These are phyloP conservation scores for Uronychia setigera DNA, from an alignment of 73 alveolate species.

Conservation along the genomic window DNA sequence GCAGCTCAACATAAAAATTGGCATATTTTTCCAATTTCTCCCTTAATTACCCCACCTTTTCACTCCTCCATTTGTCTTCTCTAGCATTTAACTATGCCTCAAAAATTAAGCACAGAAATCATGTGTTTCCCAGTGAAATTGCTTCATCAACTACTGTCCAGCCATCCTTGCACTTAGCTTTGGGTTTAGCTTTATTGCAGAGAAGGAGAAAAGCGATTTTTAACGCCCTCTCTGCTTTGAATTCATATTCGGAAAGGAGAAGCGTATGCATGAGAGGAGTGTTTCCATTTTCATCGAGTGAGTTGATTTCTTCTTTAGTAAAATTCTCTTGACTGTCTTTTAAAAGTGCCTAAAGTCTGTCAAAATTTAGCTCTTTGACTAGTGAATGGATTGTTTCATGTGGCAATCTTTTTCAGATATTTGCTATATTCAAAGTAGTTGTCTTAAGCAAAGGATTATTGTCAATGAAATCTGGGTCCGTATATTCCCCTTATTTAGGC, in stretches of 20 bases:
- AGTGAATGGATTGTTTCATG: not conserved
- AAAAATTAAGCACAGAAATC: constrained; percentile 73
- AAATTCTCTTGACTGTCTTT: not conserved
- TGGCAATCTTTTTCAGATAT: not conserved
- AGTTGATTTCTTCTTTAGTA: not conserved
- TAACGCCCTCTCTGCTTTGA: constrained; percentile 46
- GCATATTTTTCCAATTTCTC: constrained; percentile 61
- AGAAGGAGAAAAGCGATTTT: constrained; percentile 47
- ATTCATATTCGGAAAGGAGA: not conserved
- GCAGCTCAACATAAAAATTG: constrained; percentile 84
- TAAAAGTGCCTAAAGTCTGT: not conserved
- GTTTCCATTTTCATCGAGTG: not conserved
- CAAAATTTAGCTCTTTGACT: not conserved
- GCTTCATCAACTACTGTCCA: constrained; percentile 92
- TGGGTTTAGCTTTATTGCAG: constrained; percentile 72
- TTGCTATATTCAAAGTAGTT: not conserved
- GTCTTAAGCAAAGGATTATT: too few relatives aligned
- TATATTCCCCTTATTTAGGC: not conserved
- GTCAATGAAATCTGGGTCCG: not conserved
- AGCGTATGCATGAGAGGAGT: not conserved
- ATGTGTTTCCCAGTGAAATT: constrained; percentile 59
- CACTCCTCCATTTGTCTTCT: constrained; percentile 57
- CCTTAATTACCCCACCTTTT: constrained; percentile 35
- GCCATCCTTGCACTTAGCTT: constrained; percentile 71
- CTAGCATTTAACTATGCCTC: constrained; percentile 63